A percentile compares a stretch with the other conserved stretches of the same genome.
Evolutionary conservation across 2,329 filamentous ascomycete genomes (phyloP).

Genomic region (Sporothrix pallida): DNA sequence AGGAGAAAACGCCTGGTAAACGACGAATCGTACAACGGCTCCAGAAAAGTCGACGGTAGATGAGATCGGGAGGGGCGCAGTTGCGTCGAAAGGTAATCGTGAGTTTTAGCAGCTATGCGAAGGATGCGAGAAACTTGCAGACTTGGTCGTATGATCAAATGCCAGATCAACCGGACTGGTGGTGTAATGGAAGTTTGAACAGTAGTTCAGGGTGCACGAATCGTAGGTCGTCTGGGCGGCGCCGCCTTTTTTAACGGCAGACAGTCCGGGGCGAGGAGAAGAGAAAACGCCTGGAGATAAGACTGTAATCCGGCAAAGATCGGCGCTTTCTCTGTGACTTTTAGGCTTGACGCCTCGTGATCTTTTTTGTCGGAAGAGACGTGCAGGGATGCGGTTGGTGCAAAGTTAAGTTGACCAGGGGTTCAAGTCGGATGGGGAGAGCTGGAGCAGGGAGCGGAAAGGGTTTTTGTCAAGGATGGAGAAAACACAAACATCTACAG

Average conservation of each 20-base stretch:
- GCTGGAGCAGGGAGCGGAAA: conserved; percentile 14
- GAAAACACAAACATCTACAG: not conserved
- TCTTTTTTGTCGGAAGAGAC: conserved; percentile 14
- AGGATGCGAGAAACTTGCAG: conserved; percentile 2
- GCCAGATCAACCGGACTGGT: conserved; percentile 26
- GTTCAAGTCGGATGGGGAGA: not conserved
- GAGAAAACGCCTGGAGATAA: conserved; percentile 8
- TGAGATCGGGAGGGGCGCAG: conserved; percentile 13
- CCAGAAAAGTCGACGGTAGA: conserved; percentile 1
- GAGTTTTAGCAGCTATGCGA: not conserved
- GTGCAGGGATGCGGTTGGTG: conserved; percentile 3
- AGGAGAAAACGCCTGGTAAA: not conserved
- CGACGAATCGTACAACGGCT: conserved; percentile 13
- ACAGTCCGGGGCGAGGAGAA: not conserved
- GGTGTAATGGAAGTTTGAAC: not conserved
- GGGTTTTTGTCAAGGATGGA: conserved; percentile 7
- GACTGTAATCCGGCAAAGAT: conserved; percentile 26
- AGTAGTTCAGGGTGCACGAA: not conserved
- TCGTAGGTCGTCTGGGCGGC: conserved; percentile 13
- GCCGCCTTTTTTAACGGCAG: not conserved
- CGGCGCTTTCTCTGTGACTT: conserved; percentile 15
- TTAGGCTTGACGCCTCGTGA: not conserved
- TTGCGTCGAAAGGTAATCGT: not conserved
- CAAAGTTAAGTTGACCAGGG: not conserved
- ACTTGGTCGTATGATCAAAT: conserved; percentile 31